These are phyloP conservation scores for Kwoniella heveanensis DNA, from an alignment of 768 basidiomycete genomes.

Conservation along the genomic window DNA sequence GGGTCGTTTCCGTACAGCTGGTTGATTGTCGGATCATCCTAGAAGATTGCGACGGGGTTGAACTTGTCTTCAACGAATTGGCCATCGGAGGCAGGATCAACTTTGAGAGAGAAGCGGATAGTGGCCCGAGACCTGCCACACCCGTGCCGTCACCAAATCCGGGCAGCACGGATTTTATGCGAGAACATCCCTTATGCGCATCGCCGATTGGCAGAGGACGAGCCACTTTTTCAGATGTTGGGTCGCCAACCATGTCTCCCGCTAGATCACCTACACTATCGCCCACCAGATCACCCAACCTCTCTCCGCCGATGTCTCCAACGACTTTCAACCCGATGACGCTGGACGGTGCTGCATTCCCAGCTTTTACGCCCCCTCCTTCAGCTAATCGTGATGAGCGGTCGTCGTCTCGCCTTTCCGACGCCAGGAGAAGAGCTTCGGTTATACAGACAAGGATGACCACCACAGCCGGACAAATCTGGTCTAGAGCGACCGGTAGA, in stretches of 20 bases:
- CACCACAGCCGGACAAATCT: conserved; percentile 30
- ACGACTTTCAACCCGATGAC: conserved; percentile 8
- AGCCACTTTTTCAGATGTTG: conserved; percentile 1
- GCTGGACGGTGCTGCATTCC: conserved; percentile 1
- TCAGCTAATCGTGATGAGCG: conserved; percentile 1
- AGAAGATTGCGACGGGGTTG: conserved; percentile 25
- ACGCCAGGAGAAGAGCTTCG: conserved; percentile 31
- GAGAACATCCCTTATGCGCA: conserved; percentile 14
- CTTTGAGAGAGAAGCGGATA: conserved; percentile 27
- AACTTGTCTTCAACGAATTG: conserved; percentile 22
- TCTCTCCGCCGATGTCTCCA: conserved; percentile 16
- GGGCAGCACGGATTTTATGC: conserved; percentile 7
- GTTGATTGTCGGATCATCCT: conserved; percentile 21
- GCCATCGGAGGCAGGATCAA: conserved; percentile 22
- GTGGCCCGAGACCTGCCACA: not conserved
- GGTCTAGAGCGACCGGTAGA: conserved; percentile 37
- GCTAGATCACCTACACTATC: conserved; percentile 10
- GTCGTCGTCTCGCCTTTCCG: conserved; percentile 15
- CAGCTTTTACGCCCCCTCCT: not conserved
- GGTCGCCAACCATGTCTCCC: conserved; percentile 12
- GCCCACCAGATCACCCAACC: conserved; percentile 1
- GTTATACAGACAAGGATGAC: conserved; percentile 25
- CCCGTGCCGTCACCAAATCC: conserved; percentile 15
- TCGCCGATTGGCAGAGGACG: conserved; percentile 7
- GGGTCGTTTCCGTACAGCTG: conserved; percentile 29